These are phyloP conservation scores for Trichopus zeylanicus DNA, from an alignment of 116 monocot species.

Conservation along the genomic window DNA sequence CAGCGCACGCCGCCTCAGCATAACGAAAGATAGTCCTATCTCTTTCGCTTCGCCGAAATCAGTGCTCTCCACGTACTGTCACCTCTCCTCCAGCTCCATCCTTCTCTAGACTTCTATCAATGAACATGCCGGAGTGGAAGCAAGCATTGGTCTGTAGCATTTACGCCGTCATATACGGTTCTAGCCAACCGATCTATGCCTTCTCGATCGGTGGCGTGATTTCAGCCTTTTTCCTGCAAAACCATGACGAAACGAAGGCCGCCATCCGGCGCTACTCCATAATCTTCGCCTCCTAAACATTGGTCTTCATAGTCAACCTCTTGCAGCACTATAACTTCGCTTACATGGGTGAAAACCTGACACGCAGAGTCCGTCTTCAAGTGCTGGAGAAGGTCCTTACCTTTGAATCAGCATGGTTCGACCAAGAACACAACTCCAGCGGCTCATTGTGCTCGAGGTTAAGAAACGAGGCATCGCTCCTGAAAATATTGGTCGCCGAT, in stretches of 20 bases:
- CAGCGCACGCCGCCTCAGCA: slow-evolving; percentile 39
- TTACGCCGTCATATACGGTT: slow-evolving; percentile 46
- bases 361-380: slow-evolving; percentile 37
- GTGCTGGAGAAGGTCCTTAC: slow-evolving; percentile 67
- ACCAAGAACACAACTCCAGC: slow-evolving; percentile 60
- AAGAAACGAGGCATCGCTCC: slow-evolving; percentile 48
- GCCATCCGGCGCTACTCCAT: slow-evolving; percentile 34
- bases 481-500: slow-evolving; percentile 66
- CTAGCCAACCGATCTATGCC: slow-evolving; percentile 67
- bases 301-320: slow-evolving; percentile 43
- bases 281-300: slow-evolving; percentile 41
- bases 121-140: slow-evolving; percentile 68
- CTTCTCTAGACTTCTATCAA: slow-evolving; percentile 53
- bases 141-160: slow-evolving; percentile 47
- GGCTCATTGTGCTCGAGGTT: slow-evolving; percentile 57
- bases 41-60: slow-evolving; percentile 10
- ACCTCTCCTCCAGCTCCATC: slow-evolving; percentile 26
- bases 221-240: slow-evolving; percentile 44
- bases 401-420: slow-evolving; percentile 77
- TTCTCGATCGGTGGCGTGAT: slow-evolving; percentile 72
- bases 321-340: slow-evolving; percentile 72
- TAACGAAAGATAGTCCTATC: slow-evolving; percentile 31
- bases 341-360: slow-evolving; percentile 60
- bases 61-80: neutral
- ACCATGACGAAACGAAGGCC: slow-evolving; percentile 39